phyloP scores from a whole-genome alignment of 257 asterid species.

The Rehmannia glutinosa region DNA sequence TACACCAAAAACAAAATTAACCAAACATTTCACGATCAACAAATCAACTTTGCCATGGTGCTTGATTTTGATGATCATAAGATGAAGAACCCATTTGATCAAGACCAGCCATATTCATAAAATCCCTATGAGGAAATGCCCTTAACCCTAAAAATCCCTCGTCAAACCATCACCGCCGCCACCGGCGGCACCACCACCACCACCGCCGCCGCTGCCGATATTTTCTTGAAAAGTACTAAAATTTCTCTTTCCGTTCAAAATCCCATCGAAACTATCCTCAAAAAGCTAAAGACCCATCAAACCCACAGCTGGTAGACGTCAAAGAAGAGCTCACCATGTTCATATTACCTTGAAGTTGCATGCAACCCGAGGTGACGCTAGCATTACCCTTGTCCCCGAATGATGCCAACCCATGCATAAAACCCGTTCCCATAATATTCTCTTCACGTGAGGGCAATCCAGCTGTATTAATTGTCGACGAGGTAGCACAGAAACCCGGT shows the following conservation, averaged over 20 bases:
- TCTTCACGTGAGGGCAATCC: conserved; percentile 52
- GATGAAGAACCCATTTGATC: conserved; percentile 42
- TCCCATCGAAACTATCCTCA: conserved; percentile 27
- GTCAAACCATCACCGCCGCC: conserved; percentile 39
- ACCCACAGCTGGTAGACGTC: conserved; percentile 24
- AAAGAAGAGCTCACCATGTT: conserved; percentile 15
- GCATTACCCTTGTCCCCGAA: conserved; percentile 16
- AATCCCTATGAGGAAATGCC: conserved; percentile 47
- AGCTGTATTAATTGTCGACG: conserved; percentile 28
- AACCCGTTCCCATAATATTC: conserved; percentile 10
- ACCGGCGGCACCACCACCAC: conserved; percentile 4
- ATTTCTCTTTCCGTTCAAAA: conserved; percentile 22
- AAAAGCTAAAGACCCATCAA: conserved; percentile 8
- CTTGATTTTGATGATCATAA: conserved; percentile 32
- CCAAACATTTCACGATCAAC: not conserved
- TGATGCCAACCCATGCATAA: conserved; percentile 34
- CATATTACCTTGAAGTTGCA: conserved; percentile 26
- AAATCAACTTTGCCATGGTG: conserved; percentile 38
- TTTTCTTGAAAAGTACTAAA: conserved; percentile 12
- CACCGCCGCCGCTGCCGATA: conserved; percentile 8
- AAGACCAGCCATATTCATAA: conserved; percentile 38
- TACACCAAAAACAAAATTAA: not conserved
- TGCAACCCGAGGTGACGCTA: conserved; percentile 31
- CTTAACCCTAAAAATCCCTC: conserved; percentile 59
- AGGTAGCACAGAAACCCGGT: conserved; percentile 38